Evolutionary conservation across 2,329 filamentous ascomycete species (phyloP).

Genomic region (Tolypocladium tundrense): DNA sequence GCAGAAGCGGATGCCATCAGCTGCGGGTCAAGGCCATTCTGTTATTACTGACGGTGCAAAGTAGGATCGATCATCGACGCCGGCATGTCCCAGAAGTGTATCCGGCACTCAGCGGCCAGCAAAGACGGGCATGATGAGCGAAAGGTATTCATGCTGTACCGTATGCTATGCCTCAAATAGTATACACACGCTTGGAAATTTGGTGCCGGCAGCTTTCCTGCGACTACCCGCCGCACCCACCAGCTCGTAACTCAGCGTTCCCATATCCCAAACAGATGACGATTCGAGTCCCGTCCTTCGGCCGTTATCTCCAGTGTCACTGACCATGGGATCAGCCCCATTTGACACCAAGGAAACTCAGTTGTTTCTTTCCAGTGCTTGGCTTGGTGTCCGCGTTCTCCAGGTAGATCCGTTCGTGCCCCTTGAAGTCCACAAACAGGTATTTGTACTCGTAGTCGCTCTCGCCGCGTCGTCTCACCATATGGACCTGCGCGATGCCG

Average conservation of each 20-base stretch:
- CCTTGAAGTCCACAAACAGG: slow-evolving; percentile 70
- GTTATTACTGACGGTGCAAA: neutral
- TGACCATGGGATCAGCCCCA: slow-evolving; percentile 27
- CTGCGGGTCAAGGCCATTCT: too few species aligned
- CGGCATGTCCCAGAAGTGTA: neutral
- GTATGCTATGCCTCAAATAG: neutral
- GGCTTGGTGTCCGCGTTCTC: slow-evolving; percentile 43
- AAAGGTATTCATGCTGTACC: neutral
- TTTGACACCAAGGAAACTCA: slow-evolving; percentile 52
- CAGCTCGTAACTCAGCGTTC: neutral
- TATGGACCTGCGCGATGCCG: slow-evolving; percentile 67
- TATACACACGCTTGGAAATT: neutral
- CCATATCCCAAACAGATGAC: neutral
- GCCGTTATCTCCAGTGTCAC: neutral
- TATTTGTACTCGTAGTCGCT: slow-evolving; percentile 68
- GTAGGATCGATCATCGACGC: neutral
- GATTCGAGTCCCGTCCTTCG: neutral
- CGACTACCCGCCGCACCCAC: too few species aligned
- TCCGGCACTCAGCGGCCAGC: neutral
- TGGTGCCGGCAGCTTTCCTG: neutral
- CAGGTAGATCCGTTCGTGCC: slow-evolving; percentile 54
- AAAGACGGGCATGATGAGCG: neutral
- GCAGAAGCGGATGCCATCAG: neutral
- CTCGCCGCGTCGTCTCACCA: slow-evolving; percentile 57
- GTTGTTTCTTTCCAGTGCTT: slow-evolving; percentile 27